Conservation (phyloP, 129 eudicot genomes). For the Chrysanthemum seticuspe region DNA sequence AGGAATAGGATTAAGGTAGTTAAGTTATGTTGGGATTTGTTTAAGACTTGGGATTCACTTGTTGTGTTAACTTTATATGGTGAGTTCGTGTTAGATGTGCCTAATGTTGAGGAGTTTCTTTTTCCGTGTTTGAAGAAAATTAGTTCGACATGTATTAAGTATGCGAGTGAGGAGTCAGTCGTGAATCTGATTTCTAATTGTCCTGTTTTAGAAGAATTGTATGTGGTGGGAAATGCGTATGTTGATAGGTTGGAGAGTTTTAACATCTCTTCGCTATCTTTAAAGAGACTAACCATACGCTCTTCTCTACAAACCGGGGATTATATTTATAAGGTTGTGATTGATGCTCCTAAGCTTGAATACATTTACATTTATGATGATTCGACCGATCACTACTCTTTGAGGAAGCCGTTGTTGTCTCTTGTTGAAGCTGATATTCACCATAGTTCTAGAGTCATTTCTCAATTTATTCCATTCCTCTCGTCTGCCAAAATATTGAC, state of each 20-base stretch:
- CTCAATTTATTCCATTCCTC: neutral
- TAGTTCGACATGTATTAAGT: slow-evolving; percentile 3
- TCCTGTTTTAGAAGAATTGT: slow-evolving; percentile 24
- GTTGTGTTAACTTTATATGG: slow-evolving; percentile 25
- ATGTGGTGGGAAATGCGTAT: slow-evolving; percentile 13
- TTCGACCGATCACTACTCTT: neutral
- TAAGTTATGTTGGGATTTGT: slow-evolving; percentile 27
- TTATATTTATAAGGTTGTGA: slow-evolving; percentile 7
- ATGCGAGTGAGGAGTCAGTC: slow-evolving; percentile 7
- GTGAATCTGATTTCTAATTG: slow-evolving; percentile 28
- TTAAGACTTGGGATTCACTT: slow-evolving; percentile 1
- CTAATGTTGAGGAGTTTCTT: neutral
- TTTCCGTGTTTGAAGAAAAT: slow-evolving; percentile 32
- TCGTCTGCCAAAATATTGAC: slow-evolving; percentile 26
- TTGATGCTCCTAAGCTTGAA: slow-evolving; percentile 8
- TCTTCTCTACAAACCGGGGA: neutral
- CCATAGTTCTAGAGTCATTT: neutral
- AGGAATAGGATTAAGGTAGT: neutral
- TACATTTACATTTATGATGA: slow-evolving; percentile 15
- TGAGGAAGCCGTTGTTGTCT: neutral
- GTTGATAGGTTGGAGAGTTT: neutral
- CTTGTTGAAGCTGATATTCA: slow-evolving; percentile 18
- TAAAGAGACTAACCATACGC: slow-evolving; percentile 12
- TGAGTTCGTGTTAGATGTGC: slow-evolving; percentile 20
- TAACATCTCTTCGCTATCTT: slow-evolving; percentile 18